A percentile compares a stretch with the other conserved stretches of the same genome.
Evolutionary conservation across 1,284 basidiomycete species (phyloP).

Genomic region (Heterobasidion annosum): DNA sequence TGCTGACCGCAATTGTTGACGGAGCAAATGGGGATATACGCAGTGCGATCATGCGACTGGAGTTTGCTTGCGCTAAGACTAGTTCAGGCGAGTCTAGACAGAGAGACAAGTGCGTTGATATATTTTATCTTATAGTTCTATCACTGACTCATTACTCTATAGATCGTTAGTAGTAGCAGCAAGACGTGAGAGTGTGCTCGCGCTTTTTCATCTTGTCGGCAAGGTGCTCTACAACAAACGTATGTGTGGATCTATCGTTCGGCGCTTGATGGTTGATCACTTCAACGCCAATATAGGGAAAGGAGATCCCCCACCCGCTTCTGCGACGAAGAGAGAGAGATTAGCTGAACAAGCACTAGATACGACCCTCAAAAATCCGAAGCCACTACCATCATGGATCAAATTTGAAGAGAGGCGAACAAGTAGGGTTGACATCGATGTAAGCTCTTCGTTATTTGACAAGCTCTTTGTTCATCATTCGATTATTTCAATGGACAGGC

Average conservation of each 20-base stretch:
- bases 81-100: conserved; percentile 19
- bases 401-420: conserved; percentile 51
- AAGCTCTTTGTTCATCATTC: neutral
- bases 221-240: conserved; percentile 95
- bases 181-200: conserved; percentile 77
- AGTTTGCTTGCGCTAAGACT: conserved; percentile 57
- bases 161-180: conserved; percentile 58
- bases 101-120: conserved; percentile 17
- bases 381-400: conserved; percentile 49
- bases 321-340: conserved; percentile 44
- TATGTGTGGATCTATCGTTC: conserved; percentile 24
- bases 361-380: conserved; percentile 36
- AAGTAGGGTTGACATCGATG: conserved; percentile 79
- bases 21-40: conserved; percentile 87
- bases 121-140: conserved; percentile 4
- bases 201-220: conserved; percentile 89
- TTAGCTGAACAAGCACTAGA: conserved; percentile 51
- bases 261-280: neutral
- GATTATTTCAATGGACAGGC: conserved; percentile 27
- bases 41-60: conserved; percentile 86
- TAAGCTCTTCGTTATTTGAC: conserved; percentile 24
- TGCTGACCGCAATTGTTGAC: conserved; percentile 68
- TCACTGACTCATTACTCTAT: neutral
- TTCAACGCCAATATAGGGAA: conserved; percentile 46
- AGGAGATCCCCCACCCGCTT: conserved; percentile 50